Base-by-base conservation (phyloP, 2,329 filamentous ascomycete species). In the Metarhizium anisopliae region DNA sequence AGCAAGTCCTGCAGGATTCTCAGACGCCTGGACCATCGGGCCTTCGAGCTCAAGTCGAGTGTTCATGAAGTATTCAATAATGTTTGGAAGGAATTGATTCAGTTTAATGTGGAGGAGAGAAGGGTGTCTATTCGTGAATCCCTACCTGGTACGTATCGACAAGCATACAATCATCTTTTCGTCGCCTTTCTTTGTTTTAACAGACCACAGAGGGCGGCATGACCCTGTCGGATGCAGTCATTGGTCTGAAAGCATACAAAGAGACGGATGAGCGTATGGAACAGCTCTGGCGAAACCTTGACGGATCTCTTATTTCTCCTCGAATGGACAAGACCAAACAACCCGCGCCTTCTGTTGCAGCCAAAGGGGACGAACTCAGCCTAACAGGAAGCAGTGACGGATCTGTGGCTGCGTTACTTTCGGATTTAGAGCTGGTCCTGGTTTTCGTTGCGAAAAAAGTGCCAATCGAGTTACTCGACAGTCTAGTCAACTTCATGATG, bases 41-140 rank as follows among this genome's bases (percentile, higher is more conserved):
- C 82, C 2, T 82, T 83, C 30, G 82, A 85, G 63, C 73, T 95
- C 56, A 85, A 85, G 59, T 77, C 80, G 2, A 77, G 81, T 20
- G 79, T 94, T 25, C 80, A 84, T 56, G 81, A 86, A 45, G 81
- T 82, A 8, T 79, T 94, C 43, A 80, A 82, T 47, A 76, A 77
- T 55, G 79, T 85, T n/a, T 96, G 91, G 90, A 80, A 81, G 56
- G 74, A 78, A 0, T 74, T 93, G 47, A 74, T 95, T 13, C 70
- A 76, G 1, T 70, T 91, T 18, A 82, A 93, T 63, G 68, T 75
- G 1, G 74, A 80, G 25, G 70, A 74, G 8, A 73, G 75, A 8
- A 77, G 71, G 50, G 71, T 94, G 7, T 77, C 74, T 0, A 78
- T 95, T 38, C 74, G 73, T 30, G 73, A 78, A 13, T 71, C 70